These are phyloP conservation scores for Xerocomus potaroensis DNA, from an alignment of 768 basidiomycete species.

Conservation along the genomic window DNA sequence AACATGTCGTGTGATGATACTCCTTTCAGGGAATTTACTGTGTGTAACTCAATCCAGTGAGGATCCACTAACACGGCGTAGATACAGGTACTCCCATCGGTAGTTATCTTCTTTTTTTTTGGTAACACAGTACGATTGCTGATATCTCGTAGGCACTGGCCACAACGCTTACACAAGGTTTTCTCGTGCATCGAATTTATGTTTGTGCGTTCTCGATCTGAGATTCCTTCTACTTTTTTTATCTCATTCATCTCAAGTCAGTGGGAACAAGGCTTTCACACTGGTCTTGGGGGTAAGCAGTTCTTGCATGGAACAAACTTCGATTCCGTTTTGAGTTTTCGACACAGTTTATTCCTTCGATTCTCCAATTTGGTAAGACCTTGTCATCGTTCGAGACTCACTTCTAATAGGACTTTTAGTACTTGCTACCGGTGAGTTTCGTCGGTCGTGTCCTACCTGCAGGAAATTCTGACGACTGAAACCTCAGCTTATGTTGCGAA, in stretches of 20 bases:
- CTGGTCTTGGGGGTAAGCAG: background rate
- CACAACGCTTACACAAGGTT: background rate
- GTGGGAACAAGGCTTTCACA: background rate
- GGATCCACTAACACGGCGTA: background rate
- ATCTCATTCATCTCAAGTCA: background rate
- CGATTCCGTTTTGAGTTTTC: background rate
- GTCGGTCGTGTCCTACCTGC: background rate
- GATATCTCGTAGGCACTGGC: background rate
- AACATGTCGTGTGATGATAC: no score
- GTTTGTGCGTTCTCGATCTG: background rate
- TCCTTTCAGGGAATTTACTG: background rate
- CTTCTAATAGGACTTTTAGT: background rate
- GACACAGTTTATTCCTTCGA: background rate
- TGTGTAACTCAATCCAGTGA: background rate
- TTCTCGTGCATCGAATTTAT: conserved; percentile 1
- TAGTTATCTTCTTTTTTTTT: background rate
- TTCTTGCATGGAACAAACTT: no score
- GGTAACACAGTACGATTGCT: background rate
- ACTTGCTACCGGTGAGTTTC: background rate
- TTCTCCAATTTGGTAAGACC: background rate
- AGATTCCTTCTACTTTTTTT: no score
- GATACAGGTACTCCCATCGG: background rate
- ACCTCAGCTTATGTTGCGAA: background rate
- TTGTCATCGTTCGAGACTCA: no score
- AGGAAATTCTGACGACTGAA: background rate